Evolutionary conservation across 371 early-diverging fungal genomes (phyloP), one percentile per base, ranked within the genome.

Genomic region (Vavraia culicis): DNA sequence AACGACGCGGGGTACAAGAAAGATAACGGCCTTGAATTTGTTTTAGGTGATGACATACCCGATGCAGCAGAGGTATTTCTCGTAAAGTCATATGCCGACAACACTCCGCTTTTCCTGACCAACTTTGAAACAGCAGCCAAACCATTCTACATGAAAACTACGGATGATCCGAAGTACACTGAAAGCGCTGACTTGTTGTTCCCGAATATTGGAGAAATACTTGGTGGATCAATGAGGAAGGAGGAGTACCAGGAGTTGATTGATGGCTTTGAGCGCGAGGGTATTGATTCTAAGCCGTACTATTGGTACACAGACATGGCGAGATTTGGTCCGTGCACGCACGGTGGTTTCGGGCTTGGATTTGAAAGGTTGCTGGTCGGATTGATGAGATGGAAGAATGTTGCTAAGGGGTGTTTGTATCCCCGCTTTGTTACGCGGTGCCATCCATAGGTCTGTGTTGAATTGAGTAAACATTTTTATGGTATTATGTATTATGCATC

Each of bases 271-370:
- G 76, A 77, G 66, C 77, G 83, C 33, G 94, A 89, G 73, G 88
- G 88, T 21, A 82, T 98, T 53, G 85, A 88, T 64, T 81, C 93
- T 21, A 63, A 74, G 1, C 86, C 89, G 40, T 95, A 95, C 77
- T 88, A 90, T 74, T 98, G 94, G 94, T 83, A 80, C 76, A 85
- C 87, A 46, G 96, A 98, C 59, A 88, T 90, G 75, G 80, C 93
- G 68, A 87, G 85, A 72, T 95, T 86, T 67, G 95, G 96, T 39
- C 80, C 93, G 13, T 79, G 77, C 54, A 82, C 83, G 53, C 95
- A 95, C 62, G 99, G 96, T 66, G 99, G 99, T 39, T 98, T 84
- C 64, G 99, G 99, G 44, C 77, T 98, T 37, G 99, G 99, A 56
- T 74, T 95, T 49, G 99, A 98, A 69, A 83, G 99, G 47, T 86